Conservation (phyloP, 495 filamentous ascomycete species). For the Lasiosphaeria miniovina region DNA sequence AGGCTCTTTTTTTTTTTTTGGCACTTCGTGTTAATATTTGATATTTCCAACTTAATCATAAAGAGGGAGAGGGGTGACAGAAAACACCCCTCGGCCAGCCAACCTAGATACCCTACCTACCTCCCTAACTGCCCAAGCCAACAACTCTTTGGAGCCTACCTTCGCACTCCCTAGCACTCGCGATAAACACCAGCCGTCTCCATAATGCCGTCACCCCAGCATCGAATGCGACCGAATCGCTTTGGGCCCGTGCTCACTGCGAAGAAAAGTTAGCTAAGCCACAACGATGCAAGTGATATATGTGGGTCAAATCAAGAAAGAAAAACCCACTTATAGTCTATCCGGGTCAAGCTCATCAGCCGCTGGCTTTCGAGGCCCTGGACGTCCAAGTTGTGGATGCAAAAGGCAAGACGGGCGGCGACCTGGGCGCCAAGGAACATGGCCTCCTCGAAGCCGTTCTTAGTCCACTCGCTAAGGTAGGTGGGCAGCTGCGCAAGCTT, state of each 20-base stretch:
- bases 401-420: constrained; percentile 69
- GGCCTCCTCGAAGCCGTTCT: constrained; percentile 74
- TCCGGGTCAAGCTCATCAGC: constrained; percentile 42
- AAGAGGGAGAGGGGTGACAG: no score
- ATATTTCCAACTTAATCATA: no score
- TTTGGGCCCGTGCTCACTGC: constrained; percentile 44
- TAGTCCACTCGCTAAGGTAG: constrained; percentile 93
- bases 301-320: not conserved
- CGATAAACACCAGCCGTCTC: no score
- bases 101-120: no score
- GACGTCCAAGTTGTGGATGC: constrained; percentile 46
- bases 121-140: no score
- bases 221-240: constrained; percentile 42
- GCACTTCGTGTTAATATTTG: no score
- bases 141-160: no score
- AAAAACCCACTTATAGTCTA: constrained; percentile 49
- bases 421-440: constrained; percentile 79
- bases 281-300: not conserved
- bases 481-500: constrained; percentile 74
- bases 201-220: constrained; percentile 20
- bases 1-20: no score
- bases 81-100: no score
- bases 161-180: no score
- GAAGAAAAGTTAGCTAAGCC: not conserved
- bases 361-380: constrained; percentile 38